Conservation (phyloP, 768 basidiomycete species). For the Boletus reticuloceps region DNA sequence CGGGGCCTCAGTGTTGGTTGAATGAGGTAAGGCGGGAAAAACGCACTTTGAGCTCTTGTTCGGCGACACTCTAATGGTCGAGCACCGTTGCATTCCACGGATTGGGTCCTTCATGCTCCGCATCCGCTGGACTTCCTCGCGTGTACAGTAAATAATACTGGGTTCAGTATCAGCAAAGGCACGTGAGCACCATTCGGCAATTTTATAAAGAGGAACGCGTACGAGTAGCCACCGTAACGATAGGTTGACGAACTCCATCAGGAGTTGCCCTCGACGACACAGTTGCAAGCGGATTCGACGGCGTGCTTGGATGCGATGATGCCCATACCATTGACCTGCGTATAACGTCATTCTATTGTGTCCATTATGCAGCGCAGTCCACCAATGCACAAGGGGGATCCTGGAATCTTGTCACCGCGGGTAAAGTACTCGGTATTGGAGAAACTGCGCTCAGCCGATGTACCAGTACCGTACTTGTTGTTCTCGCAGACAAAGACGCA, state of each 20-base stretch:
- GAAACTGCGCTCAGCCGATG: conserved; percentile 89
- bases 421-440: conserved; percentile 95
- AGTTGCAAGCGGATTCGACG: conserved; percentile 81
- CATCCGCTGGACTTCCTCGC: conserved; percentile 98
- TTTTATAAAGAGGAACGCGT: conserved; percentile 25
- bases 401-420: conserved; percentile 96
- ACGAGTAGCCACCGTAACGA: conserved; percentile 98
- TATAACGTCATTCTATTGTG: not conserved
- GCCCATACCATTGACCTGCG: conserved; percentile 94
- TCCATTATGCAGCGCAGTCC: not conserved
- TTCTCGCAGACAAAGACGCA: conserved; percentile 96
- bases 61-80: conserved; percentile 94
- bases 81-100: conserved; percentile 89
- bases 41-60: conserved; percentile 84
- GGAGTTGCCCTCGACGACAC: conserved; percentile 79
- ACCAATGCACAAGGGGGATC: conserved; percentile 34
- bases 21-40: not conserved
- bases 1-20: too few relatives aligned
- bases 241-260: conserved; percentile 96
- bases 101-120: conserved; percentile 93
- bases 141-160: conserved; percentile 96
- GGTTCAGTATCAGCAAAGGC: conserved; percentile 64
- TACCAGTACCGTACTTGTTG: conserved; percentile 99
- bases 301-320: conserved; percentile 88
- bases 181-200: not conserved